A percentile compares a stretch with the other conserved stretches of the same genome.
Evolutionary conservation across 805 yeast species (phyloP).

Genomic region (Isabelozyma gotoi): DNA sequence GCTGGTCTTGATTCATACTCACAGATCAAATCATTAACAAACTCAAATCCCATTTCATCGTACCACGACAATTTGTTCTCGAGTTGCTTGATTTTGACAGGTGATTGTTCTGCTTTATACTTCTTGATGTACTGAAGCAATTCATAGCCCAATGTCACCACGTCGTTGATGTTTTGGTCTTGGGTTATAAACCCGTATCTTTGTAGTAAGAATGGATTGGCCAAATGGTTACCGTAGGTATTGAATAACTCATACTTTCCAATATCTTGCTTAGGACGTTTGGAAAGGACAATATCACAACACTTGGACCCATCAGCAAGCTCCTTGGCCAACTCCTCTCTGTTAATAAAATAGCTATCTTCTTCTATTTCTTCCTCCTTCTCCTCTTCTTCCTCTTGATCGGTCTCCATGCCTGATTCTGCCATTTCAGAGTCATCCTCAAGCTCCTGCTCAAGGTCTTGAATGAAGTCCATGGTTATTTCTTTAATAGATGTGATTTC

Average conservation of each 20-base stretch:
- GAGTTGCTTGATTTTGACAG: slow-evolving; percentile 28
- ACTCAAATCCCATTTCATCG: slow-evolving; percentile 43
- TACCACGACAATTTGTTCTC: slow-evolving; percentile 49
- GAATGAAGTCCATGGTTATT: slow-evolving; percentile 24
- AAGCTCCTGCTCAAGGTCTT: slow-evolving; percentile 21
- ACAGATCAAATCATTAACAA: slow-evolving; percentile 25
- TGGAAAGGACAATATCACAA: slow-evolving; percentile 64
- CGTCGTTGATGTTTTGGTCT: slow-evolving; percentile 45
- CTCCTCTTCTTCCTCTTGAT: slow-evolving; percentile 1
- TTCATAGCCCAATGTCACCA: slow-evolving; percentile 57
- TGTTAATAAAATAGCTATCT: slow-evolving; percentile 10
- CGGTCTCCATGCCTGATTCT: slow-evolving; percentile 9
- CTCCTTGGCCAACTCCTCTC: slow-evolving; percentile 34
- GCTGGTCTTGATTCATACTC: slow-evolving; percentile 1
- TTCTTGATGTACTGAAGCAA: slow-evolving; percentile 32
- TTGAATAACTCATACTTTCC: slow-evolving; percentile 62
- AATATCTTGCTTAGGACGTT: slow-evolving; percentile 41
- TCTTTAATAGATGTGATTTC: slow-evolving; percentile 12
- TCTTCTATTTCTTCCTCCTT: slow-evolving; percentile 17
- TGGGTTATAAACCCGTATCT: slow-evolving; percentile 77
- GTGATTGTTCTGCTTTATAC: slow-evolving; percentile 16
- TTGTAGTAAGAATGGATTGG: slow-evolving; percentile 65
- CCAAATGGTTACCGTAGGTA: slow-evolving; percentile 71
- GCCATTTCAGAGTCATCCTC: slow-evolving; percentile 6
- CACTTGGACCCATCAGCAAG: slow-evolving; percentile 45